phyloP scores from a whole-genome alignment of 257 asterid species.

The Solanum virginianum region DNA sequence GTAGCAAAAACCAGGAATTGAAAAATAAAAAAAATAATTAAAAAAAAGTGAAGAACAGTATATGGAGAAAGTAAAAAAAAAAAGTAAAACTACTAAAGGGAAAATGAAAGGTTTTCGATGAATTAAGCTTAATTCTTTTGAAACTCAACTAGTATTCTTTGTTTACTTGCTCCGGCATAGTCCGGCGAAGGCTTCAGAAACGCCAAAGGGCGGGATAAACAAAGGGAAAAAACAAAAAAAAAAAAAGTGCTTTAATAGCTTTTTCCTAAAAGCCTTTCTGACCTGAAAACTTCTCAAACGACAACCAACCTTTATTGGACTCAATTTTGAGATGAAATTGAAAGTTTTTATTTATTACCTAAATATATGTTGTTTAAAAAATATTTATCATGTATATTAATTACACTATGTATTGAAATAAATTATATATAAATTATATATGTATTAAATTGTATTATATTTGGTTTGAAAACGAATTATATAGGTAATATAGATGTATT shows the following conservation, averaged over 20 bases:
- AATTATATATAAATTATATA: no score
- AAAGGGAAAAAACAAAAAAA: not conserved
- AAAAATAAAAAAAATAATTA: no score
- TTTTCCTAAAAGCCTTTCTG: not conserved
- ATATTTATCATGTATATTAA: no score
- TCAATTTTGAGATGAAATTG: not conserved
- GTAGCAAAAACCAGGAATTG: not conserved
- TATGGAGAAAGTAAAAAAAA: not conserved
- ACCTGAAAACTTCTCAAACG: not conserved
- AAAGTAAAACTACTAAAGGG: not conserved
- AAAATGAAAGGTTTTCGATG: not conserved
- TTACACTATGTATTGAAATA: no score
- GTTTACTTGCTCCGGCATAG: not conserved
- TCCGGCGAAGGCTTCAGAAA: not conserved
- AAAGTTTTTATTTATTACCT: no score
- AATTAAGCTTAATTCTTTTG: not conserved
- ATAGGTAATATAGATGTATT: no score
- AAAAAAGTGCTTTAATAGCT: not conserved
- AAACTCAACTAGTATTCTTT: not conserved
- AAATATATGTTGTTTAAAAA: no score
- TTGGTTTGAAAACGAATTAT: no score
- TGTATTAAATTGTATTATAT: no score
- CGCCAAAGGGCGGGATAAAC: not conserved
- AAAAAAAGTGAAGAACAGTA: not conserved
- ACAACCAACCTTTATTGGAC: not conserved